Base-by-base conservation (phyloP, 495 filamentous ascomycete species). In the Apodospora peruviana region DNA sequence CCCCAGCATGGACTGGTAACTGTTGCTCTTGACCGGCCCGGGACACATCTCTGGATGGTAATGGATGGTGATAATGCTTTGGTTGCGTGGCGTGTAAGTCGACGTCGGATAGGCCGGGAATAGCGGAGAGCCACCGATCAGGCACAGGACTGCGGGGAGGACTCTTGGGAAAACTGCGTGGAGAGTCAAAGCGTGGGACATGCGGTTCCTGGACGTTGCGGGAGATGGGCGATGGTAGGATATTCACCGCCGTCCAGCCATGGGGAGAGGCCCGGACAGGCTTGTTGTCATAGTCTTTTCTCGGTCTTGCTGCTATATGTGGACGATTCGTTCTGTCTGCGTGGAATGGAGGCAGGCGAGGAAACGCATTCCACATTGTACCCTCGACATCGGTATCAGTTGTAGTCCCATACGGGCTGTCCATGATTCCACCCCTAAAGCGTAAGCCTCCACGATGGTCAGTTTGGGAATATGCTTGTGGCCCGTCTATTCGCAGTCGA, bases 331-430 rank as follows among this genome's bases (percentile, higher is more conserved):
- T 32, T 32, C 27, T 14, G 27, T 14, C 27, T 32, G 27, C 14
- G 7, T 32, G 27, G 14, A 32, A 14, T 7, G 27, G 27, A 7
- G 27, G 27, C 14, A 32, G 27, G 14, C 27, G 27, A 14, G 27
- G 27, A 32, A 32, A 32, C 14, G 7, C 7, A 14, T 32, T 14
- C 14, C 7, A 14, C 7, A 14, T 7, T 7, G 27, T 7, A 7
- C 27, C 27, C 20, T 73, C 71, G 14, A 67, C 64, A 22, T 70
- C 66, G 0, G 64, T 64, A 39, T 65, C 62, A 11, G 59, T 60
- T n/a, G 49, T 55, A 25, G 59, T 63, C 12, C 51, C 56, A 36
- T 68, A 70, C 0, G 70, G 61, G 45, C 57, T 66, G 21, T 60
- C 60, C n/a, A 51, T 38, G 36, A 38, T 14, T 14, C 11, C 14